A percentile compares a stretch with the other conserved stretches of the same genome.
Evolutionary conservation across 2,329 filamentous ascomycete genomes (phyloP).

Genomic region (Claviceps sp.): DNA sequence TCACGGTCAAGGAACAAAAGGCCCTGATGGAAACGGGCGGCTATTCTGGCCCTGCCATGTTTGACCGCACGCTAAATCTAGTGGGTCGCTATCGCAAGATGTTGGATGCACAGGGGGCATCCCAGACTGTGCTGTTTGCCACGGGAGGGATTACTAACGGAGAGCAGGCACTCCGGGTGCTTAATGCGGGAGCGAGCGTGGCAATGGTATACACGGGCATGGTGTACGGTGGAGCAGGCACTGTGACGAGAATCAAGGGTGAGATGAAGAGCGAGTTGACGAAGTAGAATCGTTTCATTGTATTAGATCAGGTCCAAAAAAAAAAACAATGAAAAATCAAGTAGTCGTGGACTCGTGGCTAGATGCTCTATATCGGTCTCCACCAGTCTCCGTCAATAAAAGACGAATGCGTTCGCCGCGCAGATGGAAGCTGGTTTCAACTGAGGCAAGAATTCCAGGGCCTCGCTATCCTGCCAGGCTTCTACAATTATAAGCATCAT

Average conservation of each 20-base stretch:
- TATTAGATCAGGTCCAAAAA: background rate
- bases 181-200: slow-evolving; percentile 81
- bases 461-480: too few species aligned
- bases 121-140: slow-evolving; percentile 75
- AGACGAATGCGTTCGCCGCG: too few species aligned
- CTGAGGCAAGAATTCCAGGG: too few species aligned
- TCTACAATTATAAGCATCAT: too few species aligned
- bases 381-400: too few species aligned
- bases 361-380: too few species aligned
- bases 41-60: slow-evolving; percentile 83
- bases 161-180: slow-evolving; percentile 63
- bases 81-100: slow-evolving; percentile 66
- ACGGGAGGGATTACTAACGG: slow-evolving; percentile 88
- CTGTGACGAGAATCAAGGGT: slow-evolving; percentile 49
- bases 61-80: slow-evolving; percentile 62
- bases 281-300: background rate
- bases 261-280: slow-evolving; percentile 36
- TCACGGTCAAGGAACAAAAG: slow-evolving; percentile 52
- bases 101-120: slow-evolving; percentile 37
- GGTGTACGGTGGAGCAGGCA: slow-evolving; percentile 51
- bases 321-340: too few species aligned
- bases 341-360: too few species aligned
- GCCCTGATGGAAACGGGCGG: slow-evolving; percentile 69
- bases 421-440: too few species aligned
- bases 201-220: slow-evolving; percentile 82